These are phyloP conservation scores for Boechera divaricarpa DNA, from an alignment of 345 rosid genomes.

Conservation along the genomic window DNA sequence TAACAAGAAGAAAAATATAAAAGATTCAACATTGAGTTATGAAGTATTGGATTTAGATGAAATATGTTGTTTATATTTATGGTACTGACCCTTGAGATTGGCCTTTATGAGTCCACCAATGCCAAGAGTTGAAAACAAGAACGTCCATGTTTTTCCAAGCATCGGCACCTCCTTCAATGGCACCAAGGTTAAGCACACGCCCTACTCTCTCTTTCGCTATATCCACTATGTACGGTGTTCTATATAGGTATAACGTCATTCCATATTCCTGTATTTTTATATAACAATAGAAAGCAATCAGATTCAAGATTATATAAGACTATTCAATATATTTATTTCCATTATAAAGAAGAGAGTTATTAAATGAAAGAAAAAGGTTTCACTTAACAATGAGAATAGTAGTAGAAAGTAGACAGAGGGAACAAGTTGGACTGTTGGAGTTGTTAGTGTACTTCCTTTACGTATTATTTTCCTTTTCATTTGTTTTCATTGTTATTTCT, in stretches of 20 bases:
- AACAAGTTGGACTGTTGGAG: conserved; percentile 37
- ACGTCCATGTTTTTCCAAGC: conserved; percentile 86
- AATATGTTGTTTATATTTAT: conserved; percentile 17
- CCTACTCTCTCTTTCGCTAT: conserved; percentile 64
- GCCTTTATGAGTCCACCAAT: conserved; percentile 97
- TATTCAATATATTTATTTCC: not conserved
- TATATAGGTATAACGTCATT: conserved; percentile 65
- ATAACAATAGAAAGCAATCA: not conserved
- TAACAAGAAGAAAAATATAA: not conserved
- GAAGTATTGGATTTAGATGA: not conserved
- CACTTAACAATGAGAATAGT: conserved; percentile 34
- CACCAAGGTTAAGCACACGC: conserved; percentile 65
- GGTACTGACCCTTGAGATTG: conserved; percentile 61
- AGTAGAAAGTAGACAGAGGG: conserved; percentile 32
- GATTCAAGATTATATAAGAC: conserved; percentile 11
- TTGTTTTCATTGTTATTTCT: conserved; percentile 37
- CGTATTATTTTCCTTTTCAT: conserved; percentile 32
- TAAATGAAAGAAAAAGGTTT: conserved; percentile 21
- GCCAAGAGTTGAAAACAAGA: conserved; percentile 93
- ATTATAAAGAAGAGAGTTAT: not conserved
- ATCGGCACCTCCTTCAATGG: conserved; percentile 61
- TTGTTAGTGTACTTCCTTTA: conserved; percentile 43
- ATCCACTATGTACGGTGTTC: conserved; percentile 90
- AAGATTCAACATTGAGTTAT: not conserved
- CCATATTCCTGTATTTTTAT: conserved; percentile 63